These are phyloP conservation scores for Uncinocarpus reesii DNA, from an alignment of 2,329 filamentous ascomycete species.

Conservation along the genomic window DNA sequence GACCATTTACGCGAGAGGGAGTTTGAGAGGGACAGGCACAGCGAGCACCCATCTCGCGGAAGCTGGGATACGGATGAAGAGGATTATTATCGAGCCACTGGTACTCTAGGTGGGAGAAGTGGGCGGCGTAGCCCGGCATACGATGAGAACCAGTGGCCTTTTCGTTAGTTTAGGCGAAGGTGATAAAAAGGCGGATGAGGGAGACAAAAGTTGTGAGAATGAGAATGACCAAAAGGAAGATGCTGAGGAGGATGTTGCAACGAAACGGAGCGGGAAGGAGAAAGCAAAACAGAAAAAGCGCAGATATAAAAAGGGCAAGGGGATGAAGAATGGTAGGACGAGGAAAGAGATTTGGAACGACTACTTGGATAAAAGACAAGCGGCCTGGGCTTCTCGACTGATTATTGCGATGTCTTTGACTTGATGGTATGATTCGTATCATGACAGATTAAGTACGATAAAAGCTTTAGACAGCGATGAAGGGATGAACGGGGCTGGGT, in stretches of 20 bases:
- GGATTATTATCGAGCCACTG: conserved; percentile 30
- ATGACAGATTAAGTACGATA: background rate
- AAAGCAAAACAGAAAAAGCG: too few relatives aligned
- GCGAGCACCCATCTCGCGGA: conserved; percentile 22
- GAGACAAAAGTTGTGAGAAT: background rate
- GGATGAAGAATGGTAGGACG: too few relatives aligned
- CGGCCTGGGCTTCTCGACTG: background rate
- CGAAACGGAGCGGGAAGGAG: background rate
- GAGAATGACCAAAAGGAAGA: background rate
- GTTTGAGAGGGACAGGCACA: conserved; percentile 22
- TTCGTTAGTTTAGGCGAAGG: conserved; percentile 1
- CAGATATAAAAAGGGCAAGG: background rate
- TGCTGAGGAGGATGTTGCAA: background rate
- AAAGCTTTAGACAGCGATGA: background rate
- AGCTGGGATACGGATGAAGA: conserved; percentile 27
- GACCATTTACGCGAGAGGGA: conserved; percentile 17
- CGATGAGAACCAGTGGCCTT: background rate
- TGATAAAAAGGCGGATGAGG: background rate
- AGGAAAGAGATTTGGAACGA: background rate
- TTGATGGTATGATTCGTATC: background rate
- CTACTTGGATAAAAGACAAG: background rate
- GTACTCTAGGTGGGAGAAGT: conserved; percentile 17
- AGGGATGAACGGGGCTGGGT: background rate
- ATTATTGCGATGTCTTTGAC: background rate
- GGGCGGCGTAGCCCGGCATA: conserved; percentile 1